These are phyloP conservation scores for Angomonas ambiguus DNA, from an alignment of 208 protist species.

Conservation along the genomic window DNA sequence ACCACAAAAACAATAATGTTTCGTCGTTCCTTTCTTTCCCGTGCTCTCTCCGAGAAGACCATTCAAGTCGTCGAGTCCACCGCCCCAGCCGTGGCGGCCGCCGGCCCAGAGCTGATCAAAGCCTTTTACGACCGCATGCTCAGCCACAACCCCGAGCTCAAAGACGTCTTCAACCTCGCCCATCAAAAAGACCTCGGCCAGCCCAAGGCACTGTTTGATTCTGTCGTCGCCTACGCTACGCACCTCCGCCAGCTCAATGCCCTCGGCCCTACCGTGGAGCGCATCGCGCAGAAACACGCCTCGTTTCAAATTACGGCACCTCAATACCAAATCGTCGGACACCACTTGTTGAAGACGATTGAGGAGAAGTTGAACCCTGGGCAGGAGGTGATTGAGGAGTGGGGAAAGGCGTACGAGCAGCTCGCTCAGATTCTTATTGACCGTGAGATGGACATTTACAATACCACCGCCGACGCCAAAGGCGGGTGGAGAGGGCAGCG, in stretches of 20 bases:
- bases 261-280: slow-evolving; percentile 31
- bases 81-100: slow-evolving; percentile 27
- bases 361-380: slow-evolving; percentile 35
- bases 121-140: slow-evolving; percentile 47
- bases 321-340: slow-evolving; percentile 43
- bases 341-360: slow-evolving; percentile 44
- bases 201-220: slow-evolving; percentile 40
- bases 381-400: slow-evolving; percentile 33
- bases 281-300: slow-evolving; percentile 42
- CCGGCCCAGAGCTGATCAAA: slow-evolving; percentile 20
- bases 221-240: slow-evolving; percentile 37
- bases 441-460: slow-evolving; percentile 39
- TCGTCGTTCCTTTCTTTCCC: background rate
- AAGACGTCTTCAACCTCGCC: slow-evolving; percentile 41
- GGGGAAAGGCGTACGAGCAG: slow-evolving; percentile 43
- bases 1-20: slow-evolving; percentile 12
- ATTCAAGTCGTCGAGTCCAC: slow-evolving; percentile 36
- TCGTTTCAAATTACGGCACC: slow-evolving; percentile 28
- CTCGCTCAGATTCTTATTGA: slow-evolving; percentile 32
- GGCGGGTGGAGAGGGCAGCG: slow-evolving; percentile 28
- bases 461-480: slow-evolving; percentile 14
- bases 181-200: slow-evolving; percentile 31
- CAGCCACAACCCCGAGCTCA: slow-evolving; percentile 32
- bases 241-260: slow-evolving; percentile 32
- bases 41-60: slow-evolving; percentile 30